phyloP scores from a whole-genome alignment of 177 flowering plant genomes.

The Vitis hybrid region DNA sequence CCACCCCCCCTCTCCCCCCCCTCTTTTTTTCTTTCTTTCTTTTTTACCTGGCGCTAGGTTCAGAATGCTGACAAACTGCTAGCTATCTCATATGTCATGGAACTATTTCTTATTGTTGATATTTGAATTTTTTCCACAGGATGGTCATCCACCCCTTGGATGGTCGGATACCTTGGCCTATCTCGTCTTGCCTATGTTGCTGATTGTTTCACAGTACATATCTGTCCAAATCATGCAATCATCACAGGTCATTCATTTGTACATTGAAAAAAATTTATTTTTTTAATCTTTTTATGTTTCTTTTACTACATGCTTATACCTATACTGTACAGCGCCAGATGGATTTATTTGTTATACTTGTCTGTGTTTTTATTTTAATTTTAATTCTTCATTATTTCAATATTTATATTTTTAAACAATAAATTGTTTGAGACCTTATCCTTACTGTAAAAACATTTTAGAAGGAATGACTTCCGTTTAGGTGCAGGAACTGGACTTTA shows the following conservation, averaged over 20 bases:
- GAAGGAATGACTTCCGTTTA: not conserved
- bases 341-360: too few species aligned
- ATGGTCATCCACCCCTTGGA: conserved; percentile 99
- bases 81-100: not conserved
- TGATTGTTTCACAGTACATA: conserved; percentile 74
- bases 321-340: too few species aligned
- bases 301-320: too few species aligned
- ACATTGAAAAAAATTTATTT: not conserved
- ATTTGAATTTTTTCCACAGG: conserved; percentile 41
- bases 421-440: too few species aligned
- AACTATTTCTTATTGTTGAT: conserved; percentile 4
- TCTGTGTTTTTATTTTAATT: too few species aligned
- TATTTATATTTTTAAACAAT: too few species aligned
- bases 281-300: too few species aligned
- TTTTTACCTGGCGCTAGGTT: too few species aligned
- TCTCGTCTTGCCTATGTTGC: conserved; percentile 79
- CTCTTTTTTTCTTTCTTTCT: too few species aligned
- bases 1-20: too few species aligned
- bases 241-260: conserved; percentile 60
- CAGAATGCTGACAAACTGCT: too few species aligned
- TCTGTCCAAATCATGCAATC: conserved; percentile 90
- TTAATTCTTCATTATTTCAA: too few species aligned
- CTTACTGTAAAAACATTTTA: not conserved
- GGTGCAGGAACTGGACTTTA: not conserved
- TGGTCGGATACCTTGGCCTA: conserved; percentile 94